These are phyloP conservation scores for Solanum virginianum DNA, from an alignment of 257 asterid genomes.

Conservation along the genomic window DNA sequence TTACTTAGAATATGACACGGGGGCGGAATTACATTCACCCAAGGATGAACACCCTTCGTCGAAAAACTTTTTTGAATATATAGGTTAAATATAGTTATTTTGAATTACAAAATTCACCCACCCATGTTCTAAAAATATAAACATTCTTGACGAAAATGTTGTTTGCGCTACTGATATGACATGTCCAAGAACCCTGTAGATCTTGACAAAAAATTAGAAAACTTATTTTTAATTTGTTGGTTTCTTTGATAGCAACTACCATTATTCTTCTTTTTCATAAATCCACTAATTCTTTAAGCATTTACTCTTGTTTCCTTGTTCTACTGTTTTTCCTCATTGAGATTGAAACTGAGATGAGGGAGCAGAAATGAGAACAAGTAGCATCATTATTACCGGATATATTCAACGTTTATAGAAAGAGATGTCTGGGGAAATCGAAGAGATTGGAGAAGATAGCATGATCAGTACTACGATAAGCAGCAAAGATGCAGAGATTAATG, in stretches of 20 bases:
- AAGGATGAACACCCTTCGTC: too few species aligned
- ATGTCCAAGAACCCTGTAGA: too few species aligned
- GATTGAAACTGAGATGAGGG: background rate
- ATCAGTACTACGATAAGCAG: too few species aligned
- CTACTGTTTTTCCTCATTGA: background rate
- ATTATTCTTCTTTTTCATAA: background rate
- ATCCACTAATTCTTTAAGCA: background rate
- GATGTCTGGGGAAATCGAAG: slow-evolving; percentile 52
- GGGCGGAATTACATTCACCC: too few species aligned
- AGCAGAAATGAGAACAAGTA: background rate
- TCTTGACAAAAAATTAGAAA: background rate
- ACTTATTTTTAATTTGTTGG: background rate
- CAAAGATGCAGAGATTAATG: slow-evolving; percentile 20
- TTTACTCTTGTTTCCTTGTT: background rate
- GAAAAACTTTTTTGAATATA: too few species aligned
- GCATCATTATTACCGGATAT: background rate
- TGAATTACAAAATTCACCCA: too few species aligned
- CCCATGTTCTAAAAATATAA: too few species aligned
- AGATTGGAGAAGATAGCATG: slow-evolving; percentile 44
- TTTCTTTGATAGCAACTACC: background rate
- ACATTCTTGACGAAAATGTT: too few species aligned
- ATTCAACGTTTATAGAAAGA: background rate
- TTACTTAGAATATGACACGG: too few species aligned
- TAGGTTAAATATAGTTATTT: too few species aligned
- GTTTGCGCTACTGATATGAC: too few species aligned